phyloP scores from a whole-genome alignment of 208 protist species.

The Wallacemonas collosoma region DNA sequence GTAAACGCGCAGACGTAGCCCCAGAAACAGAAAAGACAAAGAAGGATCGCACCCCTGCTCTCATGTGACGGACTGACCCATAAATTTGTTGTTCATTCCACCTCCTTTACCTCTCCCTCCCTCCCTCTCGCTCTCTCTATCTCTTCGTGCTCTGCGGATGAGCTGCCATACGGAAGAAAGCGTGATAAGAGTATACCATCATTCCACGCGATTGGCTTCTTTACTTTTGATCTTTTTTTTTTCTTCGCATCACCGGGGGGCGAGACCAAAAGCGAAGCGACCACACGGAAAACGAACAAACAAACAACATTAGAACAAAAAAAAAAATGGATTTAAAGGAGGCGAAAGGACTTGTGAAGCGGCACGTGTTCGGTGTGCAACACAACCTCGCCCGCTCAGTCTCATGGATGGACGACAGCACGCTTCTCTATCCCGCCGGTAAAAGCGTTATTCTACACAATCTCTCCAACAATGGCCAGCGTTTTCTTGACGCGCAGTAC shows the following conservation, averaged over 20 bases:
- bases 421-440: slow-evolving; percentile 88
- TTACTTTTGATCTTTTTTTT: slow-evolving; percentile 10
- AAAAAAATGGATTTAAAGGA: slow-evolving; percentile 34
- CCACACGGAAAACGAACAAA: slow-evolving; percentile 5
- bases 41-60: no score
- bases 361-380: slow-evolving; percentile 82
- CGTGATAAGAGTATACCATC: no score
- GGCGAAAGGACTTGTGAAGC: slow-evolving; percentile 62
- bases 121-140: no score
- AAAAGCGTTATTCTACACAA: slow-evolving; percentile 84
- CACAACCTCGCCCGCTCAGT: slow-evolving; percentile 66
- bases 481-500: slow-evolving; percentile 76
- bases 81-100: no score
- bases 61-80: no score
- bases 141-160: no score
- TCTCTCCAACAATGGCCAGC: slow-evolving; percentile 77
- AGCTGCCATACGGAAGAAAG: no score
- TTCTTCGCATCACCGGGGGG: background rate
- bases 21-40: no score
- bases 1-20: no score
- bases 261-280: no score
- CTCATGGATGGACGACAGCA: slow-evolving; percentile 85
- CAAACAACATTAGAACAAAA: slow-evolving; percentile 7
- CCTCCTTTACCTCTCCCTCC: no score
- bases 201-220: no score